Evolutionary conservation across 805 yeast species (phyloP).

Genomic region (Starmerella davenportii): DNA sequence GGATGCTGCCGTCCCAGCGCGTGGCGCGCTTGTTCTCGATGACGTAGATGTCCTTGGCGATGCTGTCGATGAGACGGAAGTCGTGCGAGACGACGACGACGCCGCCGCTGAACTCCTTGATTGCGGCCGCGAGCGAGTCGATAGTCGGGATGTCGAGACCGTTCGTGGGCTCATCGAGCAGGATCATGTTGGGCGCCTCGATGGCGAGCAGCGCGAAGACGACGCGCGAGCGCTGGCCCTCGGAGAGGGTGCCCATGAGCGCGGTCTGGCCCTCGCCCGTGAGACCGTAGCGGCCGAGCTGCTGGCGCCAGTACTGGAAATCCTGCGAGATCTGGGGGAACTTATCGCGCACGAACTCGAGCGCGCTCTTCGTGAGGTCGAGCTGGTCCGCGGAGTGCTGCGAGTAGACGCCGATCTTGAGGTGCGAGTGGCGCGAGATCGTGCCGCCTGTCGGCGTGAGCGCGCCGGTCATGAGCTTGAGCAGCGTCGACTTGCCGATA

Average conservation of each 20-base stretch:
- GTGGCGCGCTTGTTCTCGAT: constrained; percentile 92
- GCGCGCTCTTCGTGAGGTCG: constrained; percentile 84
- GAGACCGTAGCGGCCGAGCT: constrained; percentile 92
- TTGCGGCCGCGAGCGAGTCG: constrained; percentile 94
- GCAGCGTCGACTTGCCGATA: constrained; percentile 92
- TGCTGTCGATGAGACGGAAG: constrained; percentile 91
- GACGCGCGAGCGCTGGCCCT: constrained; percentile 98
- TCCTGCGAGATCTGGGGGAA: constrained; percentile 84
- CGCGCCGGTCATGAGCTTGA: constrained; percentile 92
- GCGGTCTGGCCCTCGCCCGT: constrained; percentile 99
- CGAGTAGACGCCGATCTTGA: constrained; percentile 95
- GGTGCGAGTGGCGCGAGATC: constrained; percentile 92
- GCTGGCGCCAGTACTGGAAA: constrained; percentile 90
- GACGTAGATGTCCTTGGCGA: constrained; percentile 92
- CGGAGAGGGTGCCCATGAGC: constrained; percentile 94
- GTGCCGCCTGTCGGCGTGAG: constrained; percentile 81
- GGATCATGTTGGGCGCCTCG: constrained; percentile 83
- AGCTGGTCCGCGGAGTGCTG: constrained; percentile 98
- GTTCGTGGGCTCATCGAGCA: constrained; percentile 98
- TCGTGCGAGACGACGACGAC: constrained; percentile 97
- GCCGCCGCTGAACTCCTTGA: constrained; percentile 89
- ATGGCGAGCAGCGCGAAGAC: constrained; percentile 91
- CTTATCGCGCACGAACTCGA: constrained; percentile 92
- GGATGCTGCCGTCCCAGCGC: constrained; percentile 85
- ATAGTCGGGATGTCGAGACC: constrained; percentile 97